These are phyloP conservation scores for Straminergon stramineum DNA, from an alignment of 225 moss, liverwort and hornwort genomes.

Conservation along the genomic window DNA sequence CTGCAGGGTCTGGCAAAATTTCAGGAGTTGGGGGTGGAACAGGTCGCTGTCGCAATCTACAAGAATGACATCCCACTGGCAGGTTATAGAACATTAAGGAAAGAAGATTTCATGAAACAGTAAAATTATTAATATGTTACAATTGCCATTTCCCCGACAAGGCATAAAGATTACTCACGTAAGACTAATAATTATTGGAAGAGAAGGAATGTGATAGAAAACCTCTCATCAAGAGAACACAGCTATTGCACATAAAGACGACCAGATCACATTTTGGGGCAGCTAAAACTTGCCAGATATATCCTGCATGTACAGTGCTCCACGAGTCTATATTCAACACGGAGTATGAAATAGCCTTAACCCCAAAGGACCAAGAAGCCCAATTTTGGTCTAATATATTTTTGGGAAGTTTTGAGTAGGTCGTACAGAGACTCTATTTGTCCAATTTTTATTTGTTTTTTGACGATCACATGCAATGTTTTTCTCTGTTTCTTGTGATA, in stretches of 20 bases:
- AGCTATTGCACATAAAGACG: not conserved
- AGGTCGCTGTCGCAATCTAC: constrained; percentile 37
- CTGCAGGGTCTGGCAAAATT: constrained; percentile 13
- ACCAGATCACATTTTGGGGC: not conserved
- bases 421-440: not conserved
- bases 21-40: constrained; percentile 13
- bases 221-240: not conserved
- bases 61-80: not conserved
- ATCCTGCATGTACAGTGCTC: not conserved
- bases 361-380: not conserved
- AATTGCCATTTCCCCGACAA: not conserved
- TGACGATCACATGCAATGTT: too few relatives aligned
- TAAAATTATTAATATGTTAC: not conserved
- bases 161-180: not conserved
- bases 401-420: not conserved
- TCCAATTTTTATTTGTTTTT: not conserved
- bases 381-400: not conserved
- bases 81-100: not conserved
- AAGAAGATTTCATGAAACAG: not conserved
- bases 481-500: not conserved
- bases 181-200: not conserved
- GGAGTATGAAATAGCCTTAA: not conserved
- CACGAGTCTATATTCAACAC: not conserved
- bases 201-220: not conserved
- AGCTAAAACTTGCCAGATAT: not conserved